Conservation (phyloP, 73 alveolate genomes). For the Blepharisma stoltei region DNA sequence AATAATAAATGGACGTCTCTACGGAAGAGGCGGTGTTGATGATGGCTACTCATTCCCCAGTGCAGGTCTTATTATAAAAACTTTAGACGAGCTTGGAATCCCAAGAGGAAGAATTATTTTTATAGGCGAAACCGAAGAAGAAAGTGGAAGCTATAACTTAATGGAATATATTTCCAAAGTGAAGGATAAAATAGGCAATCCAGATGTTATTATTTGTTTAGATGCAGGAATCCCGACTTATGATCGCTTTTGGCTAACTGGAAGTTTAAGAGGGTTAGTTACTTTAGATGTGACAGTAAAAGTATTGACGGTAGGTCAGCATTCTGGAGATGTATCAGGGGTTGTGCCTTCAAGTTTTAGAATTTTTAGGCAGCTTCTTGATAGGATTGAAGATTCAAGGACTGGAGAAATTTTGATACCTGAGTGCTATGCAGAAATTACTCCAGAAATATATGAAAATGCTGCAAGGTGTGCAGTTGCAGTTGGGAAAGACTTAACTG, state of each 20-base stretch:
- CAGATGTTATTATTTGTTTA: conserved; percentile 77
- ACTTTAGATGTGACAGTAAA: conserved; percentile 72
- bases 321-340: conserved; percentile 86
- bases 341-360: conserved; percentile 88
- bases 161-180: conserved; percentile 60
- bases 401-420: conserved; percentile 68
- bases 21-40: conserved; percentile 87
- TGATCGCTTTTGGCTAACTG: conserved; percentile 83
- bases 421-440: conserved; percentile 65
- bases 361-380: conserved; percentile 70
- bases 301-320: conserved; percentile 70
- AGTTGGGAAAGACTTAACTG: conserved; percentile 50
- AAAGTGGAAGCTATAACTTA: conserved; percentile 77
- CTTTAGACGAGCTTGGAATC: conserved; percentile 50
- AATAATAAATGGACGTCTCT: conserved; percentile 58
- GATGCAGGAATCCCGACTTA: conserved; percentile 85
- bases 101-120: conserved; percentile 59
- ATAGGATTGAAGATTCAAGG: conserved; percentile 81
- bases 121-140: conserved; percentile 75
- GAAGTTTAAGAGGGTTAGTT: conserved; percentile 86
- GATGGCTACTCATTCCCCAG: conserved; percentile 72
- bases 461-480: conserved; percentile 64
- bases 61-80: conserved; percentile 59
- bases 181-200: conserved; percentile 52
- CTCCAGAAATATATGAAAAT: conserved; percentile 54